These are phyloP conservation scores for Epicoccum sorghinum DNA, from an alignment of 2,329 filamentous ascomycete species.

Conservation along the genomic window DNA sequence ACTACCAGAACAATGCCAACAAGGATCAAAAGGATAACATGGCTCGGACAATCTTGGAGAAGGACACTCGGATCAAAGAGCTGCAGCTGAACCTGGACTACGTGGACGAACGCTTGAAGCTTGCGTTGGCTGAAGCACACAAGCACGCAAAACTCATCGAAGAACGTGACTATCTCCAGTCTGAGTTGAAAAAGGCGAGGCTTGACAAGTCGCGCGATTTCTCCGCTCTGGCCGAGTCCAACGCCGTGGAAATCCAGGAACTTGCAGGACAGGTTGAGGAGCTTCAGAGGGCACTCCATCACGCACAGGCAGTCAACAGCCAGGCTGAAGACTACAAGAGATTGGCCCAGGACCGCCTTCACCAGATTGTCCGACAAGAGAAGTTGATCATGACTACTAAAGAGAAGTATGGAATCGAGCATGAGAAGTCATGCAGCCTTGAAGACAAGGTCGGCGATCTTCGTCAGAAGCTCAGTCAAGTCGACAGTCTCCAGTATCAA, in stretches of 20 bases:
- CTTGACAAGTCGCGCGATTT: background rate
- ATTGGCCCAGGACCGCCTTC: slow-evolving; percentile 8
- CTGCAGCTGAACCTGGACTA: slow-evolving; percentile 22
- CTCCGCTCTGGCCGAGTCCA: background rate
- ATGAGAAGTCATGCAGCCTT: slow-evolving; percentile 14
- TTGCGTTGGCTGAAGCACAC: background rate
- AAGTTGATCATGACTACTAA: slow-evolving; percentile 16
- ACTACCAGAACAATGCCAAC: slow-evolving; percentile 25
- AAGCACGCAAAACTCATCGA: background rate
- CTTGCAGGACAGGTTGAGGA: background rate
- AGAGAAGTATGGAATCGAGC: slow-evolving; percentile 18
- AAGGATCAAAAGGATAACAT: slow-evolving; percentile 26
- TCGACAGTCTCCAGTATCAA: slow-evolving; percentile 16
- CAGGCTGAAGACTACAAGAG: slow-evolving; percentile 3
- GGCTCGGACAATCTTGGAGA: slow-evolving; percentile 22
- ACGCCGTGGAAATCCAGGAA: background rate
- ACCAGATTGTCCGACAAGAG: slow-evolving; percentile 18
- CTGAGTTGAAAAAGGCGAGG: background rate
- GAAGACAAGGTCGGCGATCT: slow-evolving; percentile 22
- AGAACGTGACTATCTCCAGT: slow-evolving; percentile 19
- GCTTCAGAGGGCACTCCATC: background rate
- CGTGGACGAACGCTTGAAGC: slow-evolving; percentile 2
- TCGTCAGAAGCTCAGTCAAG: slow-evolving; percentile 3
- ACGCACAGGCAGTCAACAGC: background rate
- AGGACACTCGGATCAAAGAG: slow-evolving; percentile 23